Percentiles rank a stretch among this genome's conserved stretches.
phyloP scores from a whole-genome alignment of 495 filamentous ascomycete species.

The Hyaloscypha variabilis region DNA sequence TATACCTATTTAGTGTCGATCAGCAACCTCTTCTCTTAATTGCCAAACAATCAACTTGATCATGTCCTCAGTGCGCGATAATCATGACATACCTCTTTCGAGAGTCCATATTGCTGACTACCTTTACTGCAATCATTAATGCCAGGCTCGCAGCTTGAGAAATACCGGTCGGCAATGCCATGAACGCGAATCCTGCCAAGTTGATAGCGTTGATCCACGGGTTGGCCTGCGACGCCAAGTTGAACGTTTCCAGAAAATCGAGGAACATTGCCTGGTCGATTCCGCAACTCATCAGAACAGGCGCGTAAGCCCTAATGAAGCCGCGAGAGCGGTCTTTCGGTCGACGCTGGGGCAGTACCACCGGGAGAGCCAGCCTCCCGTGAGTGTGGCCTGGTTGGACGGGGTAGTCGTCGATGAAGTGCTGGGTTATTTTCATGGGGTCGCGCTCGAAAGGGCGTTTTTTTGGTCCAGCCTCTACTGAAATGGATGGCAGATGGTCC shows the following conservation, averaged over 20 bases:
- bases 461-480: slow-evolving; percentile 1
- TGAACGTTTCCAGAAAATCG: slow-evolving; percentile 51
- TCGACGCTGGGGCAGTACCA: slow-evolving; percentile 50
- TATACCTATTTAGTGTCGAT: slow-evolving; percentile 35
- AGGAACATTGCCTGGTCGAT: slow-evolving; percentile 55
- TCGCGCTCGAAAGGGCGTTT: slow-evolving; percentile 1
- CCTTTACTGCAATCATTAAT: slow-evolving; percentile 37
- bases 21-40: slow-evolving; percentile 15
- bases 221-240: slow-evolving; percentile 41
- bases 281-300: slow-evolving; percentile 45
- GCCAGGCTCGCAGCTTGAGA: slow-evolving; percentile 42
- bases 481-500: slow-evolving; percentile 31
- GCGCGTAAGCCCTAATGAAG: slow-evolving; percentile 53
- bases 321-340: slow-evolving; percentile 44
- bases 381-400: slow-evolving; percentile 41
- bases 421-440: slow-evolving; percentile 31
- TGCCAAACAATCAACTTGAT: slow-evolving; percentile 37
- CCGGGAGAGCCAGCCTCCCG: slow-evolving; percentile 41
- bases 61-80: no score
- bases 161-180: slow-evolving; percentile 35
- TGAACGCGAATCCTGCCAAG: slow-evolving; percentile 40
- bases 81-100: slow-evolving; percentile 40
- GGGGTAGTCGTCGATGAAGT: slow-evolving; percentile 48
- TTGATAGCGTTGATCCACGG: slow-evolving; percentile 45
- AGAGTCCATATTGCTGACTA: slow-evolving; percentile 43